Base-by-base conservation (phyloP, 2,329 filamentous ascomycete genomes). In the Phyllosticta citribraziliensis region DNA sequence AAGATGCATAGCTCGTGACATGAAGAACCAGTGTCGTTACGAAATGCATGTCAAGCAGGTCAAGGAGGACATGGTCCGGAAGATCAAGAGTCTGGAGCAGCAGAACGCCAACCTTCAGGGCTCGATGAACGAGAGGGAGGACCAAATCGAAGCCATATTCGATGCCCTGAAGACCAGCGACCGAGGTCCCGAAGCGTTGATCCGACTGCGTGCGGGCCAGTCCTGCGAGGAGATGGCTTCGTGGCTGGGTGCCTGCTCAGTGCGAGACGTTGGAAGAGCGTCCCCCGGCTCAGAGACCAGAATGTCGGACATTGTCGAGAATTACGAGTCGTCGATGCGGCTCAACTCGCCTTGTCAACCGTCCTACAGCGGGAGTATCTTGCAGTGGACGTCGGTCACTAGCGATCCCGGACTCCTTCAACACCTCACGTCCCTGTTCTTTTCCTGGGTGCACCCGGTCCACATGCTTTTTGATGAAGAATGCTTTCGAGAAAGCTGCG, bases 401-500 rank as follows among this genome's bases (percentile, higher is more conserved):
- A 52, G 30, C 33, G 60, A 57, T 9, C 63, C 65, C 24, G 63
- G 53, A 17, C 62, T 68, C 19, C 59, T 66, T 10, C 63, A 68
- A 25, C 69, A 70, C 54, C 63, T 70, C 20, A 64, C 70, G 58
- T 65, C 66, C 3, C 64, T 70, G 10, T 70, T 68, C 58, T 70
- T 70, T 47, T 65, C 68, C 35, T 70, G 69, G 69, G 64, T 70
- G 10, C 68, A 70, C 58, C 69, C 69, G 12, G 65, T 67, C 3
- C 69, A 70, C 53, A 70, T 70, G 67, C 62, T 70, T 22, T 70
- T 70, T 64, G 68, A 66, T 57, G 69, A 70, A 55, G 40, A 62
- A 19, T 64, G 67, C 25, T 70, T 70, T 58, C 65, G 66, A 61
- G 25, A 58, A 8, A 65, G 62, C 58, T 70, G 66, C 53, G 55